These are phyloP conservation scores for Pueraria montana DNA, from an alignment of 306 rosid species.

Conservation along the genomic window DNA sequence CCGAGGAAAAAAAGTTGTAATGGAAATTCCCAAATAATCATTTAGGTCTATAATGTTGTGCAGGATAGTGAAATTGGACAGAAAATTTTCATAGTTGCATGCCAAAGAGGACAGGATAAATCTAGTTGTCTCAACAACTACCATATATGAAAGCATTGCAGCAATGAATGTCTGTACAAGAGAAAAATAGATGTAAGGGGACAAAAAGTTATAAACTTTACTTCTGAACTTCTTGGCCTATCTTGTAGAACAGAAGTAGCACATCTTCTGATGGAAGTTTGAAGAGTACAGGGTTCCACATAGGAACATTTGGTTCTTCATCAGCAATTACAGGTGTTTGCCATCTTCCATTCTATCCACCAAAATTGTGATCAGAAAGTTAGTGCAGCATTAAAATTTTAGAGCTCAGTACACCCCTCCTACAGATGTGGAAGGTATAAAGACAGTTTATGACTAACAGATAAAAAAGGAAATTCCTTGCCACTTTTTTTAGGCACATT, in stretches of 20 bases:
- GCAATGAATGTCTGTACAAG: neutral
- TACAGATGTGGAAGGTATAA: constrained; percentile 25
- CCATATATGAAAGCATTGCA: constrained; percentile 7
- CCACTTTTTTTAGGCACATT: neutral
- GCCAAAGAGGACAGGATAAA: constrained; percentile 1
- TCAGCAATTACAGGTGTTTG: constrained; percentile 74
- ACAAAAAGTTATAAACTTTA: constrained; percentile 49
- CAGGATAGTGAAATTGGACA: constrained; percentile 9
- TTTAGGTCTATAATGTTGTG: constrained; percentile 1
- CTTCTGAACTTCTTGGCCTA: constrained; percentile 91
- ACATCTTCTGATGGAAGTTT: constrained; percentile 86
- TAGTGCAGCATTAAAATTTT: constrained; percentile 40
- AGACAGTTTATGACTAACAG: neutral
- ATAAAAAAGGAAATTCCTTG: constrained; percentile 19
- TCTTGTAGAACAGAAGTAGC: constrained; percentile 86
- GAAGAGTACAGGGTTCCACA: constrained; percentile 96
- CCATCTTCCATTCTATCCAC: constrained; percentile 78
- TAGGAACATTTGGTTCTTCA: constrained; percentile 77
- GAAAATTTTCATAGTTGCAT: neutral
- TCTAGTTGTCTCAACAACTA: neutral
- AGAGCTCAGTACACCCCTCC: constrained; percentile 13
- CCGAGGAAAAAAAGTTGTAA: neutral
- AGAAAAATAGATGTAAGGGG: constrained; percentile 26
- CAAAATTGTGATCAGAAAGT: constrained; percentile 41
- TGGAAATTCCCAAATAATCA: constrained; percentile 5